Evolutionary conservation across 208 protist genomes (phyloP).

Genomic region (Naegleria lovaniensis): DNA sequence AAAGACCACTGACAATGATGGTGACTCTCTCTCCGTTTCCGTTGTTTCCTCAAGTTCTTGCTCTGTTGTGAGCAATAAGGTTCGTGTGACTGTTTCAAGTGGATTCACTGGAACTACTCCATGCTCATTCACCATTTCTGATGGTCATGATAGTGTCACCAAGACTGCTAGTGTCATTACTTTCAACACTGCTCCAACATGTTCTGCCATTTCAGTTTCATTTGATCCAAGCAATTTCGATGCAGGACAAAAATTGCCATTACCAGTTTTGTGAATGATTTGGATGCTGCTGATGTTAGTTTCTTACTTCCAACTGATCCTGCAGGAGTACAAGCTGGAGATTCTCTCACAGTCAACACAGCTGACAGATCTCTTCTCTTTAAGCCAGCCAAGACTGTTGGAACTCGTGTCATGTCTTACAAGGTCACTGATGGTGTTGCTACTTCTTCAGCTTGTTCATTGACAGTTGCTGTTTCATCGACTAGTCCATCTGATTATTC

Average conservation of each 20-base stretch:
- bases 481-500: background rate
- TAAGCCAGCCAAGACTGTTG: background rate
- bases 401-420: background rate
- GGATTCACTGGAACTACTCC: background rate
- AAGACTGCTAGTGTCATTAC: background rate
- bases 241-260: background rate
- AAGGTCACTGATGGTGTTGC: background rate
- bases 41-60: background rate
- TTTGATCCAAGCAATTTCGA: background rate
- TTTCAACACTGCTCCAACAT: background rate
- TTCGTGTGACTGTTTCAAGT: background rate
- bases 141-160: background rate
- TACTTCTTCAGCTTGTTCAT: background rate
- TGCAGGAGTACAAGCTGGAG: background rate
- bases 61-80: background rate
- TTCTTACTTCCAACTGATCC: background rate
- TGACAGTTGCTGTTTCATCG: background rate
- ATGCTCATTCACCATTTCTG: background rate
- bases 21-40: background rate
- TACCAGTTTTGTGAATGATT: background rate
- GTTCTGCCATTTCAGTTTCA: background rate
- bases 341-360: background rate
- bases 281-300: background rate
- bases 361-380: background rate
- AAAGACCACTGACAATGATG: background rate